Evolutionary conservation across 441 rosid genomes (phyloP).

Genomic region (Adansonia gregorii): DNA sequence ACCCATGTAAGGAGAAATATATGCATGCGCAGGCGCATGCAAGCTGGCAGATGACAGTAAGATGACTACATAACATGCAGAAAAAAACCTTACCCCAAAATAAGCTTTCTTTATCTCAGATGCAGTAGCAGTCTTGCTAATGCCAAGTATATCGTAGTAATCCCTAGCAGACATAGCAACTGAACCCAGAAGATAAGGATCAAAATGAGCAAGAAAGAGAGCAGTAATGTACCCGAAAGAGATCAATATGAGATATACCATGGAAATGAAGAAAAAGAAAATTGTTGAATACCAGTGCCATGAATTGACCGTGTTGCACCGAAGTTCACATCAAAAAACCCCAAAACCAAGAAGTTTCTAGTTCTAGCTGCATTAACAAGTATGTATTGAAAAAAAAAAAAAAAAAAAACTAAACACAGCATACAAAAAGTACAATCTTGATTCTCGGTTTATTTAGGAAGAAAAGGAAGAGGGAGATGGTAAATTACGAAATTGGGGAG

Average conservation of each 20-base stretch:
- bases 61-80: constrained; percentile 17
- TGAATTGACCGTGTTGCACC: constrained; percentile 67
- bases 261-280: neutral
- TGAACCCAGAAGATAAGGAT: constrained; percentile 34
- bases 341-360: constrained; percentile 50
- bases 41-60: neutral
- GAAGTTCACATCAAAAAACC: constrained; percentile 45
- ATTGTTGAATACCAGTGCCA: constrained; percentile 61
- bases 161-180: constrained; percentile 62
- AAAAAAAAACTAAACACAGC: neutral
- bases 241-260: neutral
- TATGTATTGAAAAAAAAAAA: neutral
- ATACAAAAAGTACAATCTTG: too few relatives aligned
- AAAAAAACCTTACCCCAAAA: constrained; percentile 62
- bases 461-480: neutral
- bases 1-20: too few relatives aligned
- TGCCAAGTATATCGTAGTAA: constrained; percentile 84
- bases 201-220: neutral
- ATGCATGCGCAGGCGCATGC: neutral
- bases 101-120: constrained; percentile 94
- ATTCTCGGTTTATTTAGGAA: too few relatives aligned
- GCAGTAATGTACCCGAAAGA: constrained; percentile 10
- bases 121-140: constrained; percentile 75
- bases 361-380: constrained; percentile 51
- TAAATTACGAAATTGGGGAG: constrained; percentile 44